Base-by-base conservation (phyloP, 495 filamentous ascomycete genomes). In the Podospora anserina region DNA sequence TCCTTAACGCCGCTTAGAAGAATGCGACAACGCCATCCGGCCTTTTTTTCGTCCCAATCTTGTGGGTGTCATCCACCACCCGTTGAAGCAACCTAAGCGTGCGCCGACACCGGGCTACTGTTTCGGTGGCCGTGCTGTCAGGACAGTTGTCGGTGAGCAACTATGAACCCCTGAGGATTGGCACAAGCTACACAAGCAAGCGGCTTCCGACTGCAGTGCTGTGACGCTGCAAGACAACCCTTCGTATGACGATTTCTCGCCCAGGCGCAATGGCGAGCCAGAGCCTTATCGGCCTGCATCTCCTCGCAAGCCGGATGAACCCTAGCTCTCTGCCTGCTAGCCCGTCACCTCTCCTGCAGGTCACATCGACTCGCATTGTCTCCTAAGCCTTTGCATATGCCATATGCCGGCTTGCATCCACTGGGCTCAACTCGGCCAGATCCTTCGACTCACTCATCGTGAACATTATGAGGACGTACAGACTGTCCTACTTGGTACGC, bases 201-300 rank as follows among this genome's bases (percentile, higher is more conserved):
- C 65, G 55, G 65, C 65, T 61, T 66, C 65, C 32, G 57, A 66
- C 7, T 56, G 16, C 54, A 20, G 15, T 20, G 19, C 55, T 58
- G 23, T 26, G 5, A 58, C 55, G n/a, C 55, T 58, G 55, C 55
- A 58, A 23, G 55, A 58, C 65, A 55, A 67, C 65, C 27, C 44
- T 20, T 28, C 28, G 56, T 59, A 34, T 44, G 63, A 64, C 61
- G 58, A 61, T 39, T 20, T 58, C 55, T 19, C 18, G 23, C n/a
- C 55, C 32, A 54, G 67, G 63, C 30, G 54, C 71, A 71, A 74
- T 73, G 39, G 59, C 58, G 63, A 68, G 65, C 71, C 65, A 75
- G 71, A 74, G 63, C 67, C 73, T 75, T 75, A 74, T 75, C 73
- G 55, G 61, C 64, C 56, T 74, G 70, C 70, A 70, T 69, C 44